Evolutionary conservation across 2,329 filamentous ascomycete species (phyloP), one percentile per base, ranked within the genome.

Genomic region (Teratosphaeria destructans): DNA sequence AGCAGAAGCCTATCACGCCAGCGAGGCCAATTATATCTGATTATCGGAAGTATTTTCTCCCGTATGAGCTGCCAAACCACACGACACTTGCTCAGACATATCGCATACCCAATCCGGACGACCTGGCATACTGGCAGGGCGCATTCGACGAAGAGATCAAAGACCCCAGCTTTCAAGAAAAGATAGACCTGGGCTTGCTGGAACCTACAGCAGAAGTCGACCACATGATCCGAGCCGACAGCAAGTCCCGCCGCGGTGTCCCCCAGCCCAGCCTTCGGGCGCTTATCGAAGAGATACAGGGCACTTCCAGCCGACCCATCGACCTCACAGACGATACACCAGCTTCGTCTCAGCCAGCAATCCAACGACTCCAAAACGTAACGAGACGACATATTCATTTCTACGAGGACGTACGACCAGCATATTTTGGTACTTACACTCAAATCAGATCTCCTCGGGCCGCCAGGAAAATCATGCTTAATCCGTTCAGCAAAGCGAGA

Each of bases 41-140:
- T 61, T 76, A 77, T 61, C 65, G 88, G 19, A 85, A 84, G 65
- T 77, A 81, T 39, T 97, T 97, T 68, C 82, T 90, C 35, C 85
- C 89, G 0, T 97, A 96, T 72, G 92, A 88, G 63, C 70, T 94
- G 54, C 87, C 90, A 60, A 80, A 85, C 2, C 82, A 90, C 67
- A 88, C 90, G 1, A 82, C 75, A n/a, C 66, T 96, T 57, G 90
- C 91, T 0, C 79, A 81, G 65, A 79, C 55, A 78, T 80, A 10
- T 72, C 78, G 26, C 52, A 59, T 65, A 11, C 60, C 56, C 4
- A 43, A 64, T 32, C 60, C 57, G 14, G 63, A 66, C 14, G 62
- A 69, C 19, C 61, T 62, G 47, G 67, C 67, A 23, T 59, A 60
- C 32, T 64, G 63, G 57, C 68, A 69, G 58, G 64, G 62, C 7